These are phyloP conservation scores for Alliaria petiolata DNA, from an alignment of 345 rosid genomes.

Conservation along the genomic window DNA sequence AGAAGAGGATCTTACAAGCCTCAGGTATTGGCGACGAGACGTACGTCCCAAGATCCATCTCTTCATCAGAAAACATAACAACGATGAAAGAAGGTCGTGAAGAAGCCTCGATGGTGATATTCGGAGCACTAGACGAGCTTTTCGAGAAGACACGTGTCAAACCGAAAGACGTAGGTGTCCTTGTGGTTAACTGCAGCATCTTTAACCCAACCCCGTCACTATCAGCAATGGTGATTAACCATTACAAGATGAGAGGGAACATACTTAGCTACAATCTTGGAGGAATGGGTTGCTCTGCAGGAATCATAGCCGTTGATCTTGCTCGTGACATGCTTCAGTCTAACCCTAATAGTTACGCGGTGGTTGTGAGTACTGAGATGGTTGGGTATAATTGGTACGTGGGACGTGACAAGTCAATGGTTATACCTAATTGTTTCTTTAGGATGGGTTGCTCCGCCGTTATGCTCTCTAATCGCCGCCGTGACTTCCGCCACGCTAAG, in stretches of 20 bases:
- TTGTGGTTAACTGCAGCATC: slow-evolving; percentile 93
- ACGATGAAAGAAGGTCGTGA: slow-evolving; percentile 89
- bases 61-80: slow-evolving; percentile 45
- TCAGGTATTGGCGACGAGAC: slow-evolving; percentile 92
- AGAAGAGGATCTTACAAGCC: slow-evolving; percentile 55
- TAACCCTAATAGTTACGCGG: slow-evolving; percentile 69
- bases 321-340: slow-evolving; percentile 93
- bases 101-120: slow-evolving; percentile 79
- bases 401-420: slow-evolving; percentile 74
- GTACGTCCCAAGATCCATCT: slow-evolving; percentile 62
- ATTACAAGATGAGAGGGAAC: slow-evolving; percentile 94
- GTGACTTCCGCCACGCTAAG: slow-evolving; percentile 68
- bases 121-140: slow-evolving; percentile 85
- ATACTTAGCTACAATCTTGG: slow-evolving; percentile 89
- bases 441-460: slow-evolving; percentile 92
- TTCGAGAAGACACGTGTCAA: slow-evolving; percentile 73
- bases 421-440: slow-evolving; percentile 82
- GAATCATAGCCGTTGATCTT: slow-evolving; percentile 75
- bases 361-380: slow-evolving; percentile 92
- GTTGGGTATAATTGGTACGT: slow-evolving; percentile 91
- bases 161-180: slow-evolving; percentile 84
- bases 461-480: slow-evolving; percentile 75
- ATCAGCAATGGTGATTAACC: slow-evolving; percentile 88
- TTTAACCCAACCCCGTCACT: slow-evolving; percentile 94
- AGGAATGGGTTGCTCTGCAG: slow-evolving; percentile 95